These are phyloP conservation scores for Perilla frutescens DNA, from an alignment of 257 asterid species.

Conservation along the genomic window DNA sequence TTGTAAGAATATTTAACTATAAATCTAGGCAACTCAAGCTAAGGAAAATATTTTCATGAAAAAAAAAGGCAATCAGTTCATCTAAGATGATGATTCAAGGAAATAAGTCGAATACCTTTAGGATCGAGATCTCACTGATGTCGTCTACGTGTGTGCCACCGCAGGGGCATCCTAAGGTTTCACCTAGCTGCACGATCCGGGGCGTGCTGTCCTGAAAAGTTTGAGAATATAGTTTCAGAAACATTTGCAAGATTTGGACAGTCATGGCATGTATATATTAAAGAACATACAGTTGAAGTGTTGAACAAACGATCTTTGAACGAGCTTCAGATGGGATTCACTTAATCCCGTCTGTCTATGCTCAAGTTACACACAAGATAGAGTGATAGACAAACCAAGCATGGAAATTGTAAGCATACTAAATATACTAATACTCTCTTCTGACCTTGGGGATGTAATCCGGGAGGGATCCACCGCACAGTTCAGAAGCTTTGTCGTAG, in stretches of 20 bases:
- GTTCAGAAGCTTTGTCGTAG: slow-evolving; percentile 64
- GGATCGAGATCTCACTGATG: slow-evolving; percentile 62
- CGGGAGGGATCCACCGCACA: slow-evolving; percentile 87
- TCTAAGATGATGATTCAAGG: not conserved
- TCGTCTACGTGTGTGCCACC: slow-evolving; percentile 85
- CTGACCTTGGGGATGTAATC: slow-evolving; percentile 77
- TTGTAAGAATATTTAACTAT: not conserved
- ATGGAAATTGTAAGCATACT: not conserved
- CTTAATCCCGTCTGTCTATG: no score
- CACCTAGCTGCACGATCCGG: slow-evolving; percentile 72
- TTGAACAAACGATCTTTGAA: not conserved
- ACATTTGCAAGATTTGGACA: not conserved
- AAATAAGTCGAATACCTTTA: slow-evolving; percentile 53
- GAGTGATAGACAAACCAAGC: not conserved
- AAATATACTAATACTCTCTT: not conserved
- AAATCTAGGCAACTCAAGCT: not conserved
- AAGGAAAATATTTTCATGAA: not conserved
- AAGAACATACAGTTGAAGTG: not conserved
- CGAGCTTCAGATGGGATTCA: not conserved
- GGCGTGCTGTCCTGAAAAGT: slow-evolving; percentile 74
- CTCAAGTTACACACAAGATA: not conserved
- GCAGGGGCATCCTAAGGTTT: slow-evolving; percentile 79
- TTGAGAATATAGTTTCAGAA: not conserved
- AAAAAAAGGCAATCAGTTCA: not conserved
- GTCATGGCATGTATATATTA: not conserved